These are phyloP conservation scores for Hysterangium stoloniferum DNA, from an alignment of 768 basidiomycete species.

Conservation along the genomic window DNA sequence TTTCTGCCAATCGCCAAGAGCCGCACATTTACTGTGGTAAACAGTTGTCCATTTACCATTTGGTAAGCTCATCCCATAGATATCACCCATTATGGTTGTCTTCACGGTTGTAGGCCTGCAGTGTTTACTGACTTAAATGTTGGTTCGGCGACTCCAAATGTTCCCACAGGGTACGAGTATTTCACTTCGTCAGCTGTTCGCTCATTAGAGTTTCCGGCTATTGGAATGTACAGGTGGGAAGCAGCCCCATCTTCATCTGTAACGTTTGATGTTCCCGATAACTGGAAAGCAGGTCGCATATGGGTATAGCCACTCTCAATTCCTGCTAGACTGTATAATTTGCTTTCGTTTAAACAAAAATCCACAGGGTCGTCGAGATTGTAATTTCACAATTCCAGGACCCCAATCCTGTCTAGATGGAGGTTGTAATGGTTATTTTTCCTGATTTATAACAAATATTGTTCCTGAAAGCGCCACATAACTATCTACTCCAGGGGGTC, in stretches of 20 bases:
- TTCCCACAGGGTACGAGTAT: slow-evolving; percentile 36
- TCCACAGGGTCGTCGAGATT: slow-evolving; percentile 29
- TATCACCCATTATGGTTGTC: background rate
- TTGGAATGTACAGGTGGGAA: slow-evolving; percentile 28
- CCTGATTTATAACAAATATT: background rate
- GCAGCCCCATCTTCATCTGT: slow-evolving; percentile 30
- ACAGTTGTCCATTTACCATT: slow-evolving; percentile 60
- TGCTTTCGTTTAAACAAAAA: background rate
- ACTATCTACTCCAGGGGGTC: slow-evolving; percentile 19
- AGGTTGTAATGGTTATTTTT: slow-evolving; percentile 26
- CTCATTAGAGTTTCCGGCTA: background rate
- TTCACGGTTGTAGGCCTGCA: slow-evolving; percentile 34
- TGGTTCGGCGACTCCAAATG: slow-evolving; percentile 36
- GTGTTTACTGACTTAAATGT: slow-evolving; percentile 53
- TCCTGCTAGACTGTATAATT: background rate
- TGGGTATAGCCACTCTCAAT: slow-evolving; percentile 34
- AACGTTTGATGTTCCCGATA: slow-evolving; percentile 47
- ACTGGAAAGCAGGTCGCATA: slow-evolving; percentile 60
- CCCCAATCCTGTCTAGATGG: slow-evolving; percentile 30
- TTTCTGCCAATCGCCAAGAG: too few species aligned
- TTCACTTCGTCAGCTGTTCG: background rate
- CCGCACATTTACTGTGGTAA: slow-evolving; percentile 50
- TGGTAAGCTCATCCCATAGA: slow-evolving; percentile 35
- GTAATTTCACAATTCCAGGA: slow-evolving; percentile 29
- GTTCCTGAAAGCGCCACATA: background rate